These are phyloP conservation scores for Aspergillus udagawae DNA, from an alignment of 2,329 filamentous ascomycete genomes.

Conservation along the genomic window DNA sequence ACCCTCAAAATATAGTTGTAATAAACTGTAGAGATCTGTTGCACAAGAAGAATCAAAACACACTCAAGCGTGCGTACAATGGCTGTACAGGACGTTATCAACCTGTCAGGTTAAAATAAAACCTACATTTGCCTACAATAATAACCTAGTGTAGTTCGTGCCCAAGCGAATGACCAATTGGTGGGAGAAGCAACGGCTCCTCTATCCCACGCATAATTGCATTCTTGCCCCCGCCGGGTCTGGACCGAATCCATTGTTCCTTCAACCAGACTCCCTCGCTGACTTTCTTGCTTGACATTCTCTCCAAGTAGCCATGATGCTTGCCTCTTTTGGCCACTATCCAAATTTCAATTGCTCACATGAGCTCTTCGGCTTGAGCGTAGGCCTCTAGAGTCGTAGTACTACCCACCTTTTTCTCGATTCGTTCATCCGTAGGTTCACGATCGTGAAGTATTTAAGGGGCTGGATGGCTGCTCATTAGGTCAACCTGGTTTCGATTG, in stretches of 20 bases:
- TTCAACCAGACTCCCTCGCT: constrained; percentile 1
- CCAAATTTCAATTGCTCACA: constrained; percentile 16
- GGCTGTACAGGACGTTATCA: neutral
- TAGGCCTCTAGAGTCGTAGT: neutral
- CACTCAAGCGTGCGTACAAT: neutral
- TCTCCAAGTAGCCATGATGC: constrained; percentile 2
- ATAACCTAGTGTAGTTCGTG: neutral
- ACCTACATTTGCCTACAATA: too few relatives aligned
- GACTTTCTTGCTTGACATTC: constrained; percentile 7
- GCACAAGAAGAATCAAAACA: too few relatives aligned
- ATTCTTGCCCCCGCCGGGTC: neutral
- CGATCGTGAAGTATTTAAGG: constrained; percentile 17
- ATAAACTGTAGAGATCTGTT: too few relatives aligned
- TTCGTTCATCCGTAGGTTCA: neutral
- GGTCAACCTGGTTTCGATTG: neutral
- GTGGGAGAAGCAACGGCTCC: neutral
- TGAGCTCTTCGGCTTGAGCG: constrained; percentile 10
- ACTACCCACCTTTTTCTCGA: neutral
- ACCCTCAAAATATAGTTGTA: neutral
- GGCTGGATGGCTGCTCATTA: neutral
- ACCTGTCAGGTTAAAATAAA: neutral
- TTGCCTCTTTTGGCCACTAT: constrained; percentile 4
- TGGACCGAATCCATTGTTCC: constrained; percentile 3
- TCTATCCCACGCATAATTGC: constrained; percentile 1
- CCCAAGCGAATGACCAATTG: constrained; percentile 13